phyloP scores from a whole-genome alignment of 495 filamentous ascomycete species.

The Choiromyces venosus region DNA sequence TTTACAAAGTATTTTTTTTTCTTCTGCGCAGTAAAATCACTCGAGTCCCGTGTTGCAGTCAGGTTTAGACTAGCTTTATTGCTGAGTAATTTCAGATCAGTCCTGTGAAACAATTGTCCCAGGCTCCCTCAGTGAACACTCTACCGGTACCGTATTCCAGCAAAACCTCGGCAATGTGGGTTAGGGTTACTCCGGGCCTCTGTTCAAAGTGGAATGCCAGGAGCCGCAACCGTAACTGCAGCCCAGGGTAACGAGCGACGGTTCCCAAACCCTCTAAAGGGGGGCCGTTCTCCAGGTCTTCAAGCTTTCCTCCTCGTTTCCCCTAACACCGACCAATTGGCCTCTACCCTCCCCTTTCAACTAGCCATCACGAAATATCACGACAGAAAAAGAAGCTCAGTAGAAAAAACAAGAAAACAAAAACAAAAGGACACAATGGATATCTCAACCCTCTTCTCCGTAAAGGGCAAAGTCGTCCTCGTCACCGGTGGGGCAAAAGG shows the following conservation, averaged over 20 bases:
- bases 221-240: neutral
- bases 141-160: too few species aligned
- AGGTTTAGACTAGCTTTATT: too few species aligned
- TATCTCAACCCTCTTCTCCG: slow-evolving; percentile 30
- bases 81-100: too few species aligned
- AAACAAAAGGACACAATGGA: slow-evolving; percentile 10
- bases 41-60: neutral
- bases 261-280: neutral
- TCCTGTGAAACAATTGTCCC: too few species aligned
- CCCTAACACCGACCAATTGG: neutral
- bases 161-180: neutral
- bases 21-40: neutral
- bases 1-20: neutral
- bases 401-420: too few species aligned
- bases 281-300: neutral
- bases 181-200: neutral
- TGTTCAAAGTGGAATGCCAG: neutral
- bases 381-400: neutral
- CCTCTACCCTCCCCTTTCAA: neutral
- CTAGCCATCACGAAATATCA: neutral
- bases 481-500: slow-evolving; percentile 55
- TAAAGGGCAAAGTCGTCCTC: slow-evolving; percentile 46
- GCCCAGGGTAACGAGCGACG: neutral
- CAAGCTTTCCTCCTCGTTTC: neutral
- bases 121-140: too few species aligned